Base-by-base conservation (phyloP, 116 monocot genomes). In the Iris pallida region DNA sequence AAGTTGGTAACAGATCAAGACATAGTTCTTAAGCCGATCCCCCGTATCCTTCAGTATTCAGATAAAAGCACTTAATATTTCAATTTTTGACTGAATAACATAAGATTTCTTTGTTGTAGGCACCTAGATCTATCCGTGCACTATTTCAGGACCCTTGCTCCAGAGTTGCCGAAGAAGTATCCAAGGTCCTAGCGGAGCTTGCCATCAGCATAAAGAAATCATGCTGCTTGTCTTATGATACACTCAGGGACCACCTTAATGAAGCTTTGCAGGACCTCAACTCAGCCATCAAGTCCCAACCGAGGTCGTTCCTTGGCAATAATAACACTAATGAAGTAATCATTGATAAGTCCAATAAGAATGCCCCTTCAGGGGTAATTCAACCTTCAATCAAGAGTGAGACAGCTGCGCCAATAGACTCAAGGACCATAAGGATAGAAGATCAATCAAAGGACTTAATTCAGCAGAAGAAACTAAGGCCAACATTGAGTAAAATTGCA, bases 241-340 rank as follows among this genome's bases (percentile, higher is more conserved):
- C 75, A 46, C 91, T 87, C 17, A 77, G 80, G 5, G 87, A 91
- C 43, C 71, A 81, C 53, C 91, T 87, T 19, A 82, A 91, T 45
- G 76, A 82, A 14, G 84, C 85, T 4, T 53, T 91, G 59, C 82
- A 78, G 4, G 84, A 87, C 45, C 85, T 91, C 30, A 82, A 91
- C 43, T 72, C 74, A 8, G 73, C 90, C 56, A 84, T 91, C 59
- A 83, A 78, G 46, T 87, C 87, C 14, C 90, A 91, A 44, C 87
- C 92, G 16, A 75, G 85, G 4, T 85, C 85, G 52, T 92, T 92
- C 63, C 68, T 92, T 4, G 78, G 80, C 43, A 61, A 83, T 58
- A 82, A 78, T 16, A 73, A 68, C 6, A 42, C 53, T 16, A 47
- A 74, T 20, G 61, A 57, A 4, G 61, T 60, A 18, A 55, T 62